Conservation (phyloP, 768 basidiomycete genomes). For the Lactifluus rugatus region DNA sequence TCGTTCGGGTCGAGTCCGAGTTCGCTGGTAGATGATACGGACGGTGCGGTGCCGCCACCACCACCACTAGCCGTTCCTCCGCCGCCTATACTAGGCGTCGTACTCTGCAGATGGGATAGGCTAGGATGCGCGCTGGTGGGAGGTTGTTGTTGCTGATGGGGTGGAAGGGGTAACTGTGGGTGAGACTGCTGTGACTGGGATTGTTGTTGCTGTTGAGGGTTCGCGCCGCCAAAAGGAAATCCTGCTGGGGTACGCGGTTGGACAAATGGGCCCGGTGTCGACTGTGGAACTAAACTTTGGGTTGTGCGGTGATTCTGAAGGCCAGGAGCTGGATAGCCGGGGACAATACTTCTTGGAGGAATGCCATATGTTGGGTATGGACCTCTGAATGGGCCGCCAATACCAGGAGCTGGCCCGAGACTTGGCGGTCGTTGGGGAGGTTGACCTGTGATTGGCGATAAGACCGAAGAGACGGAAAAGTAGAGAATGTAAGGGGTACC, state of each 20-base stretch:
- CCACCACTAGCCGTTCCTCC: not conserved
- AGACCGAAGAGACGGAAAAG: not conserved
- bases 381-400: constrained; percentile 54
- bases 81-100: constrained; percentile 29
- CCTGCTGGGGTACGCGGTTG: constrained; percentile 50
- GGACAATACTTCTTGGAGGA: constrained; percentile 50
- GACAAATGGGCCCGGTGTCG: constrained; percentile 48
- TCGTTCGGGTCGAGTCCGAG: constrained; percentile 79
- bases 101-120: constrained; percentile 46
- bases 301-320: constrained; percentile 55
- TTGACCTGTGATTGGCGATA: constrained; percentile 44
- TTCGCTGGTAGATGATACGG: constrained; percentile 58
- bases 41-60: constrained; percentile 39
- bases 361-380: constrained; percentile 46
- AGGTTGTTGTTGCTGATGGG: constrained; percentile 31
- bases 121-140: constrained; percentile 45
- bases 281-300: constrained; percentile 47
- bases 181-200: constrained; percentile 25
- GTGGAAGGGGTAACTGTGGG: constrained; percentile 31
- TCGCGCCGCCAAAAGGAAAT: constrained; percentile 55
- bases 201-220: constrained; percentile 36
- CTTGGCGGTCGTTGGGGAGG: constrained; percentile 74
- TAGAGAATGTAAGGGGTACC: constrained; percentile 20
- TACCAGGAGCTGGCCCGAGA: constrained; percentile 52
- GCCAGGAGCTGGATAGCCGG: constrained; percentile 37